Base-by-base conservation (phyloP, 805 yeast species). In the Jamesozyma jinghongensis region DNA sequence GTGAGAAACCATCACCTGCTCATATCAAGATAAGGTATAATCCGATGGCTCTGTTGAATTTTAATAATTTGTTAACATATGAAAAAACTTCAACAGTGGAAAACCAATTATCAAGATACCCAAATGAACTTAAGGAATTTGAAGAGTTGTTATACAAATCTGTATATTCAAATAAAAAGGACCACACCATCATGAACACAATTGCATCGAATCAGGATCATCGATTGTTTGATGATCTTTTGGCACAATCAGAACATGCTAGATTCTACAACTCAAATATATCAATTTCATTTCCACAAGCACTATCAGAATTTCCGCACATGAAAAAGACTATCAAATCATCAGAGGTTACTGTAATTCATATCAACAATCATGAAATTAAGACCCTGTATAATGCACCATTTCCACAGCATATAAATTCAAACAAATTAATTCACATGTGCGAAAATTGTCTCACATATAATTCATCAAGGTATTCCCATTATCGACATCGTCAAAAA, bases 311-410 rank as follows among this genome's bases (percentile, higher is more conserved):
- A 41, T n/a, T 17, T 27, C 30, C 30, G 11, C 5, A 10, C 6
- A 34, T 20, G 16, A 20, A 13, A 10, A 16, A 13, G 12, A 31
- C 43, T 27, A 31, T 19, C 7, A 62, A 38, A 65, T 73, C 19
- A 68, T 71, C 49, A 7, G 28, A 46, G 43, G 72, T 83, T 32
- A 69, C 73, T 37, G 74, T 74, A 41, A 79, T 88, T 19, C 86
- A 79, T 51, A 77, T 88, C 48, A 75, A 86, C 28, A 72, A 73
- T 34, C 75, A 64, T 58, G 87, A 82, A 56, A 84, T 92, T 20
- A 83, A 81, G 45, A 85, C 96, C 0, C 86, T 97, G 95, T 88
- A 84, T 61, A 75, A 84, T 3, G 79, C 96, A 0, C 97, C 97
- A 1, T 92, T 85, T 56, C 97, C 97, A 0, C 87, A 83, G 45